Conservation (phyloP, 2,329 filamentous ascomycete species). For the Alternaria triticina region DNA sequence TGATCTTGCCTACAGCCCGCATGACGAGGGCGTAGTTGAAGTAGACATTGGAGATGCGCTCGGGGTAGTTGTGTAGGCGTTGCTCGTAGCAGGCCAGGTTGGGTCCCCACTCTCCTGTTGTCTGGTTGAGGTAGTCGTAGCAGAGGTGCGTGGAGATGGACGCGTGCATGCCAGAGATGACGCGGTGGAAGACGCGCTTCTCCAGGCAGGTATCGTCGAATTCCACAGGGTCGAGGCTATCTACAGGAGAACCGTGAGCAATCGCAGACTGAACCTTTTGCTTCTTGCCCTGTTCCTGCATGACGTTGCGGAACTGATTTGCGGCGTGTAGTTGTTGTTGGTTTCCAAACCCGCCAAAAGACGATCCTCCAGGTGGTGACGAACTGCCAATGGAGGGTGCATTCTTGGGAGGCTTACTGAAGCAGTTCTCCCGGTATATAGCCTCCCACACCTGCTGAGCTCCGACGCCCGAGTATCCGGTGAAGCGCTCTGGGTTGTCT, state of each 20-base stretch:
- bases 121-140: conserved; percentile 95
- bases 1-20: conserved; percentile 88
- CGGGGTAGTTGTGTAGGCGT: conserved; percentile 82
- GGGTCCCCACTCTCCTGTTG: conserved; percentile 89
- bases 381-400: conserved; percentile 43
- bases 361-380: conserved; percentile 46
- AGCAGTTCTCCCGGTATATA: conserved; percentile 97
- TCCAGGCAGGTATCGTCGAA: conserved; percentile 92
- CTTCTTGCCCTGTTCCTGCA: conserved; percentile 65
- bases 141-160: conserved; percentile 96
- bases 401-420: conserved; percentile 60
- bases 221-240: conserved; percentile 71
- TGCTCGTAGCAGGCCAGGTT: conserved; percentile 88
- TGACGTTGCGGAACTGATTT: conserved; percentile 66
- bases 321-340: conserved; percentile 60
- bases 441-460: conserved; percentile 94
- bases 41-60: conserved; percentile 95
- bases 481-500: conserved; percentile 94
- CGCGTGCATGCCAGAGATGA: conserved; percentile 97
- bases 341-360: conserved; percentile 52
- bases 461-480: conserved; percentile 85
- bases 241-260: conserved; percentile 59
- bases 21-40: conserved; percentile 98
- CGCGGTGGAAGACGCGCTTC: conserved; percentile 97
- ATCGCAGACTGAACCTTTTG: conserved; percentile 66